Evolutionary conservation across 208 protist genomes (phyloP).

Genomic region (Tritrichomonas musculus): DNA sequence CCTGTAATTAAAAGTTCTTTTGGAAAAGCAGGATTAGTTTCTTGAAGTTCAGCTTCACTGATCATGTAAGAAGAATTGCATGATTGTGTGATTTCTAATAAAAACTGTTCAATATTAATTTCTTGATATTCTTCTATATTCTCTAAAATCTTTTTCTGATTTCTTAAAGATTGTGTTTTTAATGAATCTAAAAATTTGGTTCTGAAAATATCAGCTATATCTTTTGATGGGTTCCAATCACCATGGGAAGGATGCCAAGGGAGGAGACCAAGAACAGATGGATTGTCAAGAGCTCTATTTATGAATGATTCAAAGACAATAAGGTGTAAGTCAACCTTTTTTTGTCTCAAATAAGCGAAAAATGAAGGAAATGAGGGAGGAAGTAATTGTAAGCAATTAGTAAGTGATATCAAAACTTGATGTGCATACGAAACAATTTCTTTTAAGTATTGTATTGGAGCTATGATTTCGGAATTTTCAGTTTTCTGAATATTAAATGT

Average conservation of each 20-base stretch:
- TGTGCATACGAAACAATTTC: neutral
- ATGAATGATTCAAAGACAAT: neutral
- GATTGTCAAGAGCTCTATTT: neutral
- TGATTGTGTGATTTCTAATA: neutral
- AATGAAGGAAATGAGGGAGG: neutral
- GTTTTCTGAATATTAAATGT: neutral
- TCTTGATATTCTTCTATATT: neutral
- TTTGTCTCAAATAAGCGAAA: neutral
- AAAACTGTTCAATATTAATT: neutral
- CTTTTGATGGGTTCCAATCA: neutral
- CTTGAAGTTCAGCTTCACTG: neutral
- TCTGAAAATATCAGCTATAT: neutral
- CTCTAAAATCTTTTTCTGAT: neutral
- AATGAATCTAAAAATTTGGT: neutral
- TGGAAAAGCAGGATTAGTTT: conserved; percentile 3
- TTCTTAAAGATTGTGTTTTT: neutral
- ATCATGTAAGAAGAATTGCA: neutral
- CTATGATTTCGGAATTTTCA: neutral
- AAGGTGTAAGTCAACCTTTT: neutral
- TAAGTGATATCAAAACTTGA: neutral
- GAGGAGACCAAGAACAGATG: neutral
- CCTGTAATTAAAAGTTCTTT: neutral
- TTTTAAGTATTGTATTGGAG: neutral
- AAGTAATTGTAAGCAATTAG: neutral
- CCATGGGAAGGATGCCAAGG: neutral